Conservation (phyloP, 805 yeast species). For the Ogataea nonfermentans region DNA sequence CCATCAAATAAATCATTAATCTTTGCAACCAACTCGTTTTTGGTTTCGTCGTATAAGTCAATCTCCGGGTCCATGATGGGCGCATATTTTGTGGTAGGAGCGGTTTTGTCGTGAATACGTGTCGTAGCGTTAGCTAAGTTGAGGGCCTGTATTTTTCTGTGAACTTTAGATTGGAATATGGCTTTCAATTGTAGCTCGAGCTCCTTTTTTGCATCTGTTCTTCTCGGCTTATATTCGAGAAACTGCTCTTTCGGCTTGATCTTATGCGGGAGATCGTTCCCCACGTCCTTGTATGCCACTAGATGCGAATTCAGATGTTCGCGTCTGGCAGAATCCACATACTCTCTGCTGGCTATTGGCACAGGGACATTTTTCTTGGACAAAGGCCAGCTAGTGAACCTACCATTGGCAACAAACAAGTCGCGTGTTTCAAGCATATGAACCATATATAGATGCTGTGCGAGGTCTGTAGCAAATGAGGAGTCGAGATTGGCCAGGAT, state of each 20-base stretch:
- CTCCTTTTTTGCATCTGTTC: conserved; percentile 17
- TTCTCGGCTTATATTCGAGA: conserved; percentile 12
- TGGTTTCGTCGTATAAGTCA: conserved; percentile 15
- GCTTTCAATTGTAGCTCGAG: conserved; percentile 24
- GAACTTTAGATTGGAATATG: conserved; percentile 17
- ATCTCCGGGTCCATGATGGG: conserved; percentile 29
- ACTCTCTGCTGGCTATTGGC: conserved; percentile 31
- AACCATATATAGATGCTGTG: conserved; percentile 63
- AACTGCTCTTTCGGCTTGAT: conserved; percentile 13
- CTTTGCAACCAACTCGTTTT: conserved; percentile 15
- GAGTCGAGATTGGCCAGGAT: conserved; percentile 44
- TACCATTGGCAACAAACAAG: conserved; percentile 35
- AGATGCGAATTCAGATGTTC: not conserved
- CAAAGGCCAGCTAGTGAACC: conserved; percentile 66
- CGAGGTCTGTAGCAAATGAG: conserved; percentile 52
- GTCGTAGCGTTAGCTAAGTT: conserved; percentile 10
- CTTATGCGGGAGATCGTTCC: conserved; percentile 10
- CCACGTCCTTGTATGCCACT: conserved; percentile 9
- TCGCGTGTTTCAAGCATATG: conserved; percentile 42
- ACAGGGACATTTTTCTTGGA: conserved; percentile 35
- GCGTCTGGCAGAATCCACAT: conserved; percentile 27
- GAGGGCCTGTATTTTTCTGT: conserved; percentile 12
- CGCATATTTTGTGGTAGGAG: conserved; percentile 7
- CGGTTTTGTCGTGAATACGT: conserved; percentile 2
- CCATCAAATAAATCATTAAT: conserved; percentile 24